Percentiles rank a stretch among this genome's conserved stretches.
phyloP scores from a whole-genome alignment of 225 moss, liverwort and hornwort species.

The Physcomitrium patens region DNA sequence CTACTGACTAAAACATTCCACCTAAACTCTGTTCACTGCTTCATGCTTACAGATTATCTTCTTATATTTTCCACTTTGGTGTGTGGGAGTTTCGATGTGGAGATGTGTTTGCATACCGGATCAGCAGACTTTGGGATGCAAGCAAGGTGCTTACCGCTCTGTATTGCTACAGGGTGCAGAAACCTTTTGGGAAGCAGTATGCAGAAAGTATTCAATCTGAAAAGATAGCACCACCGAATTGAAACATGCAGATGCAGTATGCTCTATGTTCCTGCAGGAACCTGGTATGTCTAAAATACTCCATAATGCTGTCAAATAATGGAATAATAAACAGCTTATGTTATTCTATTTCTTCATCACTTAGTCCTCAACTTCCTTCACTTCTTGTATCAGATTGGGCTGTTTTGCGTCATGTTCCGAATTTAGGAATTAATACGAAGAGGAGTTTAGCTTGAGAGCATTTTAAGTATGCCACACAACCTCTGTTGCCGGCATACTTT shows the following conservation, averaged over 20 bases:
- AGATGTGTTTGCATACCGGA: not conserved
- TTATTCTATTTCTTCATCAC: not conserved
- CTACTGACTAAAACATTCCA: slow-evolving; percentile 17
- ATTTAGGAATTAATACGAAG: too few species aligned
- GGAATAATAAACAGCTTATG: not conserved
- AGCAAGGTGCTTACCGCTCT: slow-evolving; percentile 3
- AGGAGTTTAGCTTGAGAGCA: too few species aligned
- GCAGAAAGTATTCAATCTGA: slow-evolving; percentile 14
- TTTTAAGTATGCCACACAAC: not conserved
- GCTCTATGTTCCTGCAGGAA: not conserved
- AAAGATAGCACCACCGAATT: not conserved
- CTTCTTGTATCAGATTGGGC: not conserved
- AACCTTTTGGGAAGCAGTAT: slow-evolving; percentile 14
- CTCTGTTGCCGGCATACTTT: not conserved
- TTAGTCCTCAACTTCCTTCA: not conserved
- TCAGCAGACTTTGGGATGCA: not conserved
- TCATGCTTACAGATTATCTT: slow-evolving; percentile 2
- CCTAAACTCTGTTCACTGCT: not conserved
- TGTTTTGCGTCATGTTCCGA: not conserved
- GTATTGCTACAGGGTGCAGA: slow-evolving; percentile 17
- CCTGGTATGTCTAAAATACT: slow-evolving; percentile 18
- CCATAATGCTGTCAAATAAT: not conserved
- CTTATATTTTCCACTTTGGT: too few species aligned
- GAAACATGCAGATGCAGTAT: not conserved
- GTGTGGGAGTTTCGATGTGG: not conserved